Base-by-base conservation (phyloP, 225 moss, liverwort and hornwort species). In the Thuidium tamariscinum region DNA sequence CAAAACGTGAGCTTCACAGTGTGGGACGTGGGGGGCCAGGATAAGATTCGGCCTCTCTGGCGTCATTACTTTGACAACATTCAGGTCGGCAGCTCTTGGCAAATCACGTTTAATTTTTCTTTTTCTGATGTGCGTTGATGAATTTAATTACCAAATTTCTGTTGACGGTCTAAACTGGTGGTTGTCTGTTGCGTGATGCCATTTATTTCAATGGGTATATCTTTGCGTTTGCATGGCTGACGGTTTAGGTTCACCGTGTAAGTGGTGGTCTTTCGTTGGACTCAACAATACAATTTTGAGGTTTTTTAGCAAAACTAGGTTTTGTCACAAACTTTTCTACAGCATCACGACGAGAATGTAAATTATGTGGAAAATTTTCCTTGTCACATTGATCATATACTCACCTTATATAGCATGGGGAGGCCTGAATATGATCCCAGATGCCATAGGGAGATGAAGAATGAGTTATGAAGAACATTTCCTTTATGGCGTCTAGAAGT, bases 21-120 rank as follows among this genome's bases (percentile, higher is more conserved):
- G 25, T 95, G 94, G 94, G 96, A 96, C 79, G 93, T 95, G 81
- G 96, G 95, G 77, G 94, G 96, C n/a, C 95, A 95, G 86, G 96
- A 95, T 82, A 94, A 93, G 88, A 94, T 95, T 83, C 92, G 94
- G 56, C 88, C 88, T 86, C 93, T 95, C n/a, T 93, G 94, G 94
- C 88, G 88, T 81, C 88, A 94, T 63, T 94, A 95, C 68, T 94
- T 95, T 39, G 90, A 87, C 84, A 93, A 92, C 69, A 87, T 89
- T 17, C 91, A 94, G 93, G 93, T 94, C 41, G 63, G 86, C 55
- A 71, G 48, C 56, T 17, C 9, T 55, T 69, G 52, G n/a, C 46
- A 44, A 34, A 70, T 59, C 7, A 10, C 25, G 62, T 63, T 37
- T 13, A 29, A 27, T 41, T 39, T 23, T 19, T 25, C 17, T 54